These are phyloP conservation scores for Gnetum montanum DNA, from an alignment of 75 land plant genomes.

Conservation along the genomic window DNA sequence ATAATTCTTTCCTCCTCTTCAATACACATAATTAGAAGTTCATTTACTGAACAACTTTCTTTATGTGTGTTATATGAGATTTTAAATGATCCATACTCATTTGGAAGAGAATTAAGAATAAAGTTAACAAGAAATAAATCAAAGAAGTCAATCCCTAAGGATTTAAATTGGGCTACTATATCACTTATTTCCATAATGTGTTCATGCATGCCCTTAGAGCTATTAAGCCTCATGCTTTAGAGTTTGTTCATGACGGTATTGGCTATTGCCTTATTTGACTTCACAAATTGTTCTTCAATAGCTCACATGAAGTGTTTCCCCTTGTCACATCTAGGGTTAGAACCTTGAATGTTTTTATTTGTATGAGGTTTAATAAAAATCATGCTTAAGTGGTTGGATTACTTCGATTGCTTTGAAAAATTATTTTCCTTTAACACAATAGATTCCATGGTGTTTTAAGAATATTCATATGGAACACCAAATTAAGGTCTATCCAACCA, in stretches of 20 bases:
- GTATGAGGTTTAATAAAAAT: slow-evolving; percentile 10
- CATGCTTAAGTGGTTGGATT: slow-evolving; percentile 16
- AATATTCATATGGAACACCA: too few relatives aligned
- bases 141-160: slow-evolving; percentile 12
- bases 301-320: slow-evolving; percentile 6
- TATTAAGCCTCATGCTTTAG: slow-evolving; percentile 6
- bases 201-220: slow-evolving; percentile 7
- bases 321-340: neutral
- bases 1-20: slow-evolving; percentile 21
- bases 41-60: slow-evolving; percentile 27
- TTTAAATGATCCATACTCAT: slow-evolving; percentile 18
- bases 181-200: slow-evolving; percentile 24
- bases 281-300: slow-evolving; percentile 24
- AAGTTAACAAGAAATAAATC: slow-evolving; percentile 18
- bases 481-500: too few relatives aligned
- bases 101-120: slow-evolving; percentile 14
- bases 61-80: slow-evolving; percentile 33
- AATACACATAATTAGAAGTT: slow-evolving; percentile 21
- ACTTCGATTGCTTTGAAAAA: slow-evolving; percentile 18
- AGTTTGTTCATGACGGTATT: slow-evolving; percentile 18
- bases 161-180: slow-evolving; percentile 17
- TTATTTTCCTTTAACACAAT: slow-evolving; percentile 4
- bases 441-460: too few relatives aligned
- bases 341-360: slow-evolving; percentile 10
- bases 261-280: slow-evolving; percentile 9